A percentile compares a stretch with the other conserved stretches of the same genome.
These are phyloP conservation scores for Coniosporium uncinatum DNA, from an alignment of 2,329 filamentous ascomycete species.

Conservation along the genomic window DNA sequence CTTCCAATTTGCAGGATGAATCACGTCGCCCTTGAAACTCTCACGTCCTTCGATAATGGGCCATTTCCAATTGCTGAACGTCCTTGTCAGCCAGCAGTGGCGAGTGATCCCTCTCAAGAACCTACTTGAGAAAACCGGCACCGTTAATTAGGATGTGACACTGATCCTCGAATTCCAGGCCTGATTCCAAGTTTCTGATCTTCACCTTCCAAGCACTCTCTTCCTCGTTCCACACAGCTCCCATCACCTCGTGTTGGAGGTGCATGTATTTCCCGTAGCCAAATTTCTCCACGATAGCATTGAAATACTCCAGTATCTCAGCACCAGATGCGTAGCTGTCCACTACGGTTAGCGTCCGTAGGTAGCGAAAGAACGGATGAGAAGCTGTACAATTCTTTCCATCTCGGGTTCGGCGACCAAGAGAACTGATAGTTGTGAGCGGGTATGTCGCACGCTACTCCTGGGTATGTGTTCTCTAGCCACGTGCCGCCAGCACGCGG, in stretches of 20 bases:
- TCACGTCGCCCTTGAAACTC: conserved; percentile 44
- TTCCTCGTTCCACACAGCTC: conserved; percentile 27
- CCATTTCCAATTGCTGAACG: conserved; percentile 43
- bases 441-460: conserved; percentile 16
- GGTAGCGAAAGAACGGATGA: no score
- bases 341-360: no score
- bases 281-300: conserved; percentile 32
- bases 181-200: conserved; percentile 20
- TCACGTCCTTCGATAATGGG: conserved; percentile 45
- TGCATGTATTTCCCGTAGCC: conserved; percentile 26
- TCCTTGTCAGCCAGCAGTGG: no score
- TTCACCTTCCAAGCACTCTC: conserved; percentile 27
- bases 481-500: conserved; percentile 41
- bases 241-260: conserved; percentile 21
- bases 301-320: conserved; percentile 37
- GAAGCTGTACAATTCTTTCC: no score
- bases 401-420: no score
- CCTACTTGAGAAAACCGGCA: conserved; percentile 44
- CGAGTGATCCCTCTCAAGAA: no score
- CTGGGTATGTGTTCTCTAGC: conserved; percentile 43
- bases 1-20: conserved; percentile 53
- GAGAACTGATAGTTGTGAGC: conserved; percentile 42
- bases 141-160: conserved; percentile 44
- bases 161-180: conserved; percentile 27
- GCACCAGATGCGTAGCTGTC: conserved; percentile 33